Evolutionary conservation across 176 grass and related monocot genomes (phyloP).

Genomic region (Microstegium vimineum): DNA sequence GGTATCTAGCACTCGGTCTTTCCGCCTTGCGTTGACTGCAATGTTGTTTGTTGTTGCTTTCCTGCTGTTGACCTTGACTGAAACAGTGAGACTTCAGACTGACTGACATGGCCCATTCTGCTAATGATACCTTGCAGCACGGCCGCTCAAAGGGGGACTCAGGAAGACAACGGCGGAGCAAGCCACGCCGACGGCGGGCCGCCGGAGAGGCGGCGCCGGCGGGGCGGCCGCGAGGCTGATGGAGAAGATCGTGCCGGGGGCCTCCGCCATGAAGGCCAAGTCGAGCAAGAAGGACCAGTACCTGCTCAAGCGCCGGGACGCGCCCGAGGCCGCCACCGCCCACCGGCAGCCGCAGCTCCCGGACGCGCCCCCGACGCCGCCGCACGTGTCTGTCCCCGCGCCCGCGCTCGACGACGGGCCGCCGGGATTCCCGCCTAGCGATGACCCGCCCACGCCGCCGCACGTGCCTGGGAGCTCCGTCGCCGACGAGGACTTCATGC

Average conservation of each 20-base stretch:
- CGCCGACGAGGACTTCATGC: not conserved
- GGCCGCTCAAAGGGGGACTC: slow-evolving; percentile 26
- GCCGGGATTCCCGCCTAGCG: slow-evolving; percentile 24
- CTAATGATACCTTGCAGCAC: slow-evolving; percentile 31
- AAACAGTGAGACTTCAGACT: not conserved
- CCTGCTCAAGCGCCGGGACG: slow-evolving; percentile 83
- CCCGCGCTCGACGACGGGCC: slow-evolving; percentile 21
- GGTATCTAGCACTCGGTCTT: not conserved
- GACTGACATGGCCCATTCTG: slow-evolving; percentile 9
- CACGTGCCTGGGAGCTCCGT: slow-evolving; percentile 2
- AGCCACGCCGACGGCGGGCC: not conserved
- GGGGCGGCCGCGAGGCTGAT: slow-evolving; percentile 42
- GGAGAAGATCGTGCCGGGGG: slow-evolving; percentile 29
- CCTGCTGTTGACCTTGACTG: not conserved
- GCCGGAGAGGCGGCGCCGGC: slow-evolving; percentile 36
- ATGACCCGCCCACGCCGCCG: slow-evolving; percentile 27
- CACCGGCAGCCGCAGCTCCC: slow-evolving; percentile 19
- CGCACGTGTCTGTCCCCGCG: not conserved
- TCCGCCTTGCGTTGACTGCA: not conserved
- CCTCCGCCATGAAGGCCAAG: slow-evolving; percentile 33
- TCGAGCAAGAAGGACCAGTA: slow-evolving; percentile 79
- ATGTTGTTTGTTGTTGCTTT: too few relatives aligned
- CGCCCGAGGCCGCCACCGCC: not conserved
- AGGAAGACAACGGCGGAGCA: slow-evolving; percentile 34
- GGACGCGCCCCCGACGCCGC: slow-evolving; percentile 18